A percentile compares a stretch with the other conserved stretches of the same genome.
phyloP scores from a whole-genome alignment of 139 green algal genomes.

The Picochlorum sp. region DNA sequence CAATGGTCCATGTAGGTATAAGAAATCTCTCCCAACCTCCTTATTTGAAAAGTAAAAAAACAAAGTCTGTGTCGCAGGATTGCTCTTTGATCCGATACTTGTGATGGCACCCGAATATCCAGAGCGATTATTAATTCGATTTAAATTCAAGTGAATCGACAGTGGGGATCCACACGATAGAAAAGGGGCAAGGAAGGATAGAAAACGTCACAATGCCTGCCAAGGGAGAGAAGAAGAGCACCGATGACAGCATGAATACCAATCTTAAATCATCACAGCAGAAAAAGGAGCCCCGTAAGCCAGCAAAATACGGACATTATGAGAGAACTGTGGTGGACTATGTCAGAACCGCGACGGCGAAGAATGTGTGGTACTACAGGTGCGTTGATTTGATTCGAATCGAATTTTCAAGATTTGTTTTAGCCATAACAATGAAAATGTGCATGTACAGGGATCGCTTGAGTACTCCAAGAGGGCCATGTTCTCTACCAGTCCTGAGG shows the following conservation, averaged over 20 bases:
- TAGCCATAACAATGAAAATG: background rate
- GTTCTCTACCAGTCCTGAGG: conserved; percentile 64
- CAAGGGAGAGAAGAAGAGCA: background rate
- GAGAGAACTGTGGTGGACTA: conserved; percentile 66
- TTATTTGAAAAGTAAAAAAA: too few relatives aligned
- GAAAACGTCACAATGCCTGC: background rate
- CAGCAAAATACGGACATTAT: conserved; percentile 24
- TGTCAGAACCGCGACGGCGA: conserved; percentile 58
- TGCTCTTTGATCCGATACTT: too few relatives aligned
- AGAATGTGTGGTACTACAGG: conserved; percentile 86
- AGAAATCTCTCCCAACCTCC: too few relatives aligned
- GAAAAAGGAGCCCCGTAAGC: background rate
- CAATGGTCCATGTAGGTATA: too few relatives aligned
- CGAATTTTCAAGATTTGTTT: background rate
- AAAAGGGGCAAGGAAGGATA: too few relatives aligned
- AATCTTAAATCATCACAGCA: background rate
- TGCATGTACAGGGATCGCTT: conserved; percentile 37
- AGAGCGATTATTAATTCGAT: too few relatives aligned
- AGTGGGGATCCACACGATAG: too few relatives aligned
- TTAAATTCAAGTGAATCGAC: too few relatives aligned
- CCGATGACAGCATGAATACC: background rate
- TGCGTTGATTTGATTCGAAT: conserved; percentile 3
- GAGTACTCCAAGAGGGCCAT: conserved; percentile 68
- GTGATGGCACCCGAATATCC: too few relatives aligned
- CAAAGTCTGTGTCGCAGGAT: too few relatives aligned